phyloP scores from a whole-genome alignment of 345 rosid genomes.

The Rhodamnia argentea region DNA sequence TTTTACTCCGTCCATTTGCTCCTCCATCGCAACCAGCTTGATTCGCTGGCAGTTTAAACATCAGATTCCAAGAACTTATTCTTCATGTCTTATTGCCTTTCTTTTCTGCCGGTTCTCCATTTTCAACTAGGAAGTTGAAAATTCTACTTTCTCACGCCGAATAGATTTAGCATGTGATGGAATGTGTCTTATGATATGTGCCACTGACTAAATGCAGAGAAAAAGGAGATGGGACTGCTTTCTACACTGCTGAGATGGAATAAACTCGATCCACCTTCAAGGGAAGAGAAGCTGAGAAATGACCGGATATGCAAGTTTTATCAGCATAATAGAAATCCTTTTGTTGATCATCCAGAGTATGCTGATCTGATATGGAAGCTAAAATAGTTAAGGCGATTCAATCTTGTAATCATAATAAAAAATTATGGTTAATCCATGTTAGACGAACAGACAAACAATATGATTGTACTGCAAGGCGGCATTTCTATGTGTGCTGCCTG shows the following conservation, averaged over 20 bases:
- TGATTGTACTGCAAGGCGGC: background rate
- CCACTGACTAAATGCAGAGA: background rate
- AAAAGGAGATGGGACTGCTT: conserved; percentile 10
- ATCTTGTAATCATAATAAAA: background rate
- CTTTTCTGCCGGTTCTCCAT: background rate
- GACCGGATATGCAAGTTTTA: conserved; percentile 9
- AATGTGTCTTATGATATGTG: background rate
- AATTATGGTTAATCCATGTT: background rate
- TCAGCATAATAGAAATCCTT: conserved; percentile 9
- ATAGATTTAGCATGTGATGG: background rate
- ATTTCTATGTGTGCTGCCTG: background rate
- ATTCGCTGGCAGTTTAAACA: background rate
- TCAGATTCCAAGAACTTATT: background rate
- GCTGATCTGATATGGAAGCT: conserved; percentile 6
- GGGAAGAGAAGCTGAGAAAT: conserved; percentile 9
- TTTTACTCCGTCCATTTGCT: background rate
- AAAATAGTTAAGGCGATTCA: background rate
- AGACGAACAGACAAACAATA: background rate
- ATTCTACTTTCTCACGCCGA: background rate
- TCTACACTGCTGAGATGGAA: conserved; percentile 9
- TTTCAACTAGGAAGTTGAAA: background rate
- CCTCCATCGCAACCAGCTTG: background rate
- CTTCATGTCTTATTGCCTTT: background rate
- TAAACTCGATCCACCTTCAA: conserved; percentile 5
- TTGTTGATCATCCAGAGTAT: conserved; percentile 9